Evolutionary conservation across 179 eudicot species (phyloP), one percentile per base, ranked within the genome.

Genomic region (Spergularia azorica): DNA sequence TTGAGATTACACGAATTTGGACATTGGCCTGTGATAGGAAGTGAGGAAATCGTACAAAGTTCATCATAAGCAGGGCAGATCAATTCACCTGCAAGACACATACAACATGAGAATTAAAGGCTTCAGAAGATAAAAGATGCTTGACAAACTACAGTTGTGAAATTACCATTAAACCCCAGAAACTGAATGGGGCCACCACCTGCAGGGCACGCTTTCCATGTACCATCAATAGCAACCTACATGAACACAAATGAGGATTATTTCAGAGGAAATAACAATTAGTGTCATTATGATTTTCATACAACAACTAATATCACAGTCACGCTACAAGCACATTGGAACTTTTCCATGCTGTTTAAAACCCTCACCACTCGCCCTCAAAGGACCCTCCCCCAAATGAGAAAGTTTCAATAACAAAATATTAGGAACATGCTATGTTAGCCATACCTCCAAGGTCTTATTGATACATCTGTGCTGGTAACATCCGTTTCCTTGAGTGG

Each of bases 401-500:
- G 48, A 26, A 26, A 43, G 8, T 43, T 43, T 43, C 48, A 43
- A 3, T 43, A 43, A 43, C 4, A 43, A 43, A 4, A 41, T 70
- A 9, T 9, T 21, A 70, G 69, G 63, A 13, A 39, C 16, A 14
- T 9, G 20, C 50, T 75, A 48, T 58, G 16, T 58, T 54, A 51
- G 60, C 15, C 74, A 76, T 90, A 93, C 98, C 98, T 95, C 92
- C 67, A 95, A 75, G 13, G 91, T 83, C 75, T 82, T 82, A 85
- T 93, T 89, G 68, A 87, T 46, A 83, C 98, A 95, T 80, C 92
- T 87, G 80, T 95, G 98, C 82, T 90, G 93, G 81, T 95, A 95
- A 82, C 98, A 95, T 80, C 98, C 98, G 83, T 95, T 95, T 83
- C 98, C 98, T 81, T 95, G 98, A 63, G 92, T 86, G 26, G 88